A percentile compares a stretch with the other conserved stretches of the same genome.
phyloP scores from a whole-genome alignment of 305 asterid species.

The Fraxinus platypoda region DNA sequence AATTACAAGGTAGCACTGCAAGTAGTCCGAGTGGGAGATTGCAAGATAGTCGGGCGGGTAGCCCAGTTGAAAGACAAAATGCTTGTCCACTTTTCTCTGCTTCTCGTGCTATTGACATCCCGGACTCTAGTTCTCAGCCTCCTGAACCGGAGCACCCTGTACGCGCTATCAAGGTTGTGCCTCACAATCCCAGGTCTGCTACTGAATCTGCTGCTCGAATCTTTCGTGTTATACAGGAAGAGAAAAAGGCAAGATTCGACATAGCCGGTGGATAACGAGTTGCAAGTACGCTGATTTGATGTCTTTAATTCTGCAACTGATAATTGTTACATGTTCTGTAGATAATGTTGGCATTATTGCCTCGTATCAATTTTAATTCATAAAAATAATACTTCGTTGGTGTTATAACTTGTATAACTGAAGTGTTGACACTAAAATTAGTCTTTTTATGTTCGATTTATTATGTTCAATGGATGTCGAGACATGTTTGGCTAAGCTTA shows the following conservation, averaged over 20 bases:
- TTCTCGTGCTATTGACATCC: conserved; percentile 26
- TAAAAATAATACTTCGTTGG: neutral
- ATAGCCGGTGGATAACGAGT: conserved; percentile 8
- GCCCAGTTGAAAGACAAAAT: conserved; percentile 29
- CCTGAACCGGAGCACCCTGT: conserved; percentile 25
- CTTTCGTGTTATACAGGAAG: conserved; percentile 76
- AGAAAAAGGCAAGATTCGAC: conserved; percentile 54
- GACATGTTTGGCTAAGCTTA: neutral
- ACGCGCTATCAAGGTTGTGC: conserved; percentile 51
- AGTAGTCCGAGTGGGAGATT: conserved; percentile 51
- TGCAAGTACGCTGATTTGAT: neutral
- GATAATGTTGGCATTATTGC: neutral
- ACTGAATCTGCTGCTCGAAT: conserved; percentile 82
- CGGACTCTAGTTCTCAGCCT: conserved; percentile 18
- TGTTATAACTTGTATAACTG: neutral
- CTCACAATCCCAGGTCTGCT: conserved; percentile 68
- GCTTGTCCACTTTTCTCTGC: conserved; percentile 52
- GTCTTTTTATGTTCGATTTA: neutral
- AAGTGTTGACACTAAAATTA: neutral
- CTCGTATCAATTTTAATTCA: neutral
- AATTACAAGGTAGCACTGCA: conserved; percentile 57
- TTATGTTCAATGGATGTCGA: neutral
- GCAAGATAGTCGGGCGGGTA: conserved; percentile 11
- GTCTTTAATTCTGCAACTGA: neutral
- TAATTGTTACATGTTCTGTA: conserved; percentile 20